Conservation (phyloP, 441 rosid genomes). For the Gossypium schwendimanii region DNA sequence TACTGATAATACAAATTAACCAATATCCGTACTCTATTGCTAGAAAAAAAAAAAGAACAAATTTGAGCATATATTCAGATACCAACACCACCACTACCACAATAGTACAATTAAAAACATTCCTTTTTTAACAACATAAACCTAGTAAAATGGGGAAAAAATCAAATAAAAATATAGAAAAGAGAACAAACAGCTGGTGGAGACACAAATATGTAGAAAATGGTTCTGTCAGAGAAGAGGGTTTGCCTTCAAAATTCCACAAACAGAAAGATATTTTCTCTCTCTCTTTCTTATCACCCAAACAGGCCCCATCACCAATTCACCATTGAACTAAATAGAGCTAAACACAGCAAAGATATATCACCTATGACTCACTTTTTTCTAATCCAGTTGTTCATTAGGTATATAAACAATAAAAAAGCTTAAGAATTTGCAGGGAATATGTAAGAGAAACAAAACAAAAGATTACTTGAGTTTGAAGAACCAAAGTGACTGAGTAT, state of each 20-base stretch:
- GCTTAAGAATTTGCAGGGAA: neutral
- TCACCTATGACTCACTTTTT: neutral
- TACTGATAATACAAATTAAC: neutral
- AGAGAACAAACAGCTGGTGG: slow-evolving; percentile 4
- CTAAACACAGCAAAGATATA: neutral
- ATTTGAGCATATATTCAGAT: slow-evolving; percentile 17
- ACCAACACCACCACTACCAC: slow-evolving; percentile 2
- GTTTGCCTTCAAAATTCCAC: slow-evolving; percentile 23
- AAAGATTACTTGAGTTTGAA: no score
- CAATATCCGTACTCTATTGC: neutral
- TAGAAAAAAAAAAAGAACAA: neutral
- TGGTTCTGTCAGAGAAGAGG: slow-evolving; percentile 31
- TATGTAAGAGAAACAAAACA: neutral
- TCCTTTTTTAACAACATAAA: neutral
- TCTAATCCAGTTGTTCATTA: neutral
- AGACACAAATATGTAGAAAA: no score
- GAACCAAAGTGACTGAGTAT: no score
- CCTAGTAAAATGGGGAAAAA: neutral
- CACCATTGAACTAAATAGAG: no score
- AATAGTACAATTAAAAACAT: neutral
- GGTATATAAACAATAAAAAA: neutral
- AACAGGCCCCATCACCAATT: neutral
- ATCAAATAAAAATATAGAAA: slow-evolving; percentile 11
- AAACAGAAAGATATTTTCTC: slow-evolving; percentile 7
- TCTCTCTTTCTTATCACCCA: neutral